Evolutionary conservation across 148 eudicot genomes (phyloP), one percentile per base, ranked within the genome.

Genomic region (Cornus kousa): DNA sequence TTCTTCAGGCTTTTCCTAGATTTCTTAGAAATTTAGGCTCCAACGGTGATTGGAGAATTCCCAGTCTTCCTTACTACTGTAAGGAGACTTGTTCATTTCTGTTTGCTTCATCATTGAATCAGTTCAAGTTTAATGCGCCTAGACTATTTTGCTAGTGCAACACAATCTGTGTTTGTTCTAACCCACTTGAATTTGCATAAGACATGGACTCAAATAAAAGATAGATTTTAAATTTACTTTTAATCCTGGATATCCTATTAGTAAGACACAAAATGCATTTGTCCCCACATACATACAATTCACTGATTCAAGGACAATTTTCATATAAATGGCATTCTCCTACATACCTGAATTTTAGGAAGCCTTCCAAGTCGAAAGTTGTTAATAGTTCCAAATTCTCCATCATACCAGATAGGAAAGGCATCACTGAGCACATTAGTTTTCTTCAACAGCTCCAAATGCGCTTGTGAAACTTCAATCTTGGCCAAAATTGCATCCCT

Each of bases 381-480:
- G 90, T 96, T 96, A 77, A 96, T 93, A 33, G 99, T 96, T 80
- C 97, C 98, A 84, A 96, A 96, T 50, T 96, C 98, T 64, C 97
- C 97, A 85, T 96, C 98, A 87, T 91, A 86, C 88, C 91, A 88
- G 50, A 96, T 96, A 39, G 93, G 94, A 72, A 96, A 96, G 76
- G 99, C 99, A 86, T 96, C 95, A 87, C 92, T 94, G 72, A 96
- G 90, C 73, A 96, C 99, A 85, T 93, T 96, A 37, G 97, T 93
- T 37, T 83, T 89, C 91, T 93, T 96, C 83, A 96, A 79, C 85
- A 88, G 83, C 82, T 96, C 98, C 50, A 96, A 84, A 87, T 96
- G 99, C 77, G 98, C 98, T 86, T 93, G 98, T 79, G 99, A 93
- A 83, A 96, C 99, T 87, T 96, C 99, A 81, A 90, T 92, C 86